These are phyloP conservation scores for Leccinum subrobustum DNA, from an alignment of 1,284 basidiomycete genomes.

Conservation along the genomic window DNA sequence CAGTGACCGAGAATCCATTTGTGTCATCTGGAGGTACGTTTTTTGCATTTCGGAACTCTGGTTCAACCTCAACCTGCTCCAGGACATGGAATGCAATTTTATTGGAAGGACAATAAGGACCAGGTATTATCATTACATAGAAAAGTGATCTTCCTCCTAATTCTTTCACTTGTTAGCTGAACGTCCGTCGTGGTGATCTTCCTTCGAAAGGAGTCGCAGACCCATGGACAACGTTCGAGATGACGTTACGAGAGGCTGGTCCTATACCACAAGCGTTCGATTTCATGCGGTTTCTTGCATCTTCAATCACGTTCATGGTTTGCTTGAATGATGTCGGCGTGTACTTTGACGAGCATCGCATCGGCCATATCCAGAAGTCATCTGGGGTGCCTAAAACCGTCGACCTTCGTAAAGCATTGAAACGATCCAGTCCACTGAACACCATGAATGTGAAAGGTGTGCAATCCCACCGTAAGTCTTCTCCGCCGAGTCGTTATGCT, in stretches of 20 bases:
- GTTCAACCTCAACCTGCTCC: not conserved
- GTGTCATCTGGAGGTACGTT: slow-evolving; percentile 81
- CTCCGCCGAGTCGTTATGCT: not conserved
- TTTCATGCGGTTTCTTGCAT: slow-evolving; percentile 87
- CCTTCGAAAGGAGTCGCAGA: slow-evolving; percentile 41
- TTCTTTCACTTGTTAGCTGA: slow-evolving; percentile 46
- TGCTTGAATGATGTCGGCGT: slow-evolving; percentile 77
- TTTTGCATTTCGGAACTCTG: not conserved
- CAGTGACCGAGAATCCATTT: slow-evolving; percentile 90
- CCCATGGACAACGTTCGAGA: slow-evolving; percentile 89
- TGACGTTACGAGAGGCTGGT: slow-evolving; percentile 82
- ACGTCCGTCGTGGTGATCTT: slow-evolving; percentile 73
- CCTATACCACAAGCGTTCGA: slow-evolving; percentile 86
- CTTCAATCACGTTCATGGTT: slow-evolving; percentile 94
- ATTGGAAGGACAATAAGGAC: slow-evolving; percentile 94
- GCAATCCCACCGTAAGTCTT: slow-evolving; percentile 23
- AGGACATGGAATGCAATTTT: slow-evolving; percentile 94
- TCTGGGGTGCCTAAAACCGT: slow-evolving; percentile 58
- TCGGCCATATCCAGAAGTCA: slow-evolving; percentile 76
- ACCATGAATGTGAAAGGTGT: slow-evolving; percentile 25
- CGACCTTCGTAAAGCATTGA: slow-evolving; percentile 42
- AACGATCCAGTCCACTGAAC: slow-evolving; percentile 18
- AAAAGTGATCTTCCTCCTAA: slow-evolving; percentile 3
- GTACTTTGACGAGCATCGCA: slow-evolving; percentile 75
- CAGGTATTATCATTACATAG: slow-evolving; percentile 43